Evolutionary conservation across 2,329 filamentous ascomycete species (phyloP), one percentile per base, ranked within the genome.

Genomic region (Neonectria coccinea): DNA sequence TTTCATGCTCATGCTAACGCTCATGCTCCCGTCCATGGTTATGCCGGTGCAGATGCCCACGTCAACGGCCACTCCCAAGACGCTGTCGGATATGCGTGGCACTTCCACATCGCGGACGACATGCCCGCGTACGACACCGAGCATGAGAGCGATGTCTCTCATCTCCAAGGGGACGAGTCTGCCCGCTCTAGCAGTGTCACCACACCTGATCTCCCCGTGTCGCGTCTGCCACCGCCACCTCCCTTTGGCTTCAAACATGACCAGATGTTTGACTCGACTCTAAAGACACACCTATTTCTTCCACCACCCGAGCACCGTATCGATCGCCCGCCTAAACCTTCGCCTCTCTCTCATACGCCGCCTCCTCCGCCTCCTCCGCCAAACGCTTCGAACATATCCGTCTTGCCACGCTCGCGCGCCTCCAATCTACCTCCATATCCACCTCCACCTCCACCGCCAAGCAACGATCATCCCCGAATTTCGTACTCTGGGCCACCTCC

Each of bases 171-270:
- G 52, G 70, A 75, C 59, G 64, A 71, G 53, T 77, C 76, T 20
- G 70, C 71, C n/a, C 64, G 71, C 27, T 73, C 75, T 7, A 77
- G 76, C 64, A 68, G 70, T 54, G 68, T 66, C 42, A 74, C 75
- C 20, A 75, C 73, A 42, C 74, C 70, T 22, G 73, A 76, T 39
- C 52, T 62, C 51, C 51, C 63, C 39, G 60, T 68, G 58, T 62
- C 67, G 29, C 70, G 70, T 55, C 69, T 65, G 9, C 67, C 67
- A 54, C 67, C 68, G 54, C 69, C 68, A 48, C 64, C 64, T 48
- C 63, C 62, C 18, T 62, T 64, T 20, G 64, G 54, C 50, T 64
- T 56, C 16, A 55, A 56, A 44, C 58, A 66, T 33, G 59, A 54
- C 58, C 67, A 65, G 29, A 57, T 62, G 18, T 48, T 66, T 44